Conservation (phyloP, 345 rosid genomes). For the Melaleuca alternifolia region DNA sequence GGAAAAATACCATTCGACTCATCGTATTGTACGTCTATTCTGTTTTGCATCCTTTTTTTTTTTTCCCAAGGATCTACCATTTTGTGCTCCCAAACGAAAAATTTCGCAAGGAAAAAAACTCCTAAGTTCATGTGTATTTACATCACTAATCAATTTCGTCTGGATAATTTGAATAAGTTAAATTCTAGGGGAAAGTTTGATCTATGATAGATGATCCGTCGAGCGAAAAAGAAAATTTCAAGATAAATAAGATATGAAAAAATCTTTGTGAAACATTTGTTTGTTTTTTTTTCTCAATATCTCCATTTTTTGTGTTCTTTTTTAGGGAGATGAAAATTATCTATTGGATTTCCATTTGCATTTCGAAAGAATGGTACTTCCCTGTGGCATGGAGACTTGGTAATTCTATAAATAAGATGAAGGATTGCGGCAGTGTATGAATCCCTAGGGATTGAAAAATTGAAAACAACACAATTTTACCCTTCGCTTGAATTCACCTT, state of each 20-base stretch:
- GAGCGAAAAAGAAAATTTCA: too few species aligned
- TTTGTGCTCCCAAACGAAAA: not conserved
- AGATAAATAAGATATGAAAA: too few species aligned
- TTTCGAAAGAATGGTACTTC: too few species aligned
- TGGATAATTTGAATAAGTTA: too few species aligned
- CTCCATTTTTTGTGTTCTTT: too few species aligned
- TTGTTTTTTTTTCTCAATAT: too few species aligned
- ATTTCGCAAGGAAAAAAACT: not conserved
- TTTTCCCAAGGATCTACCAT: not conserved
- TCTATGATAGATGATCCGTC: too few species aligned
- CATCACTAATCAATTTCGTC: too few species aligned
- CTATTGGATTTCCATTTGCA: too few species aligned
- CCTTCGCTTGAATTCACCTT: not conserved
- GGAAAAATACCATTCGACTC: not conserved
- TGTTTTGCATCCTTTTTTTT: not conserved
- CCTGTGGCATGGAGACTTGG: fast-evolving
- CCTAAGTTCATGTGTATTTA: not conserved
- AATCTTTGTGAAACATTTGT: too few species aligned
- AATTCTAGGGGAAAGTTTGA: too few species aligned
- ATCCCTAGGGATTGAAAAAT: fast-evolving
- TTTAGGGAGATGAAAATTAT: fast-evolving
- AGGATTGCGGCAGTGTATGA: fast-evolving
- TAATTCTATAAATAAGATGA: not conserved
- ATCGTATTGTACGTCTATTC: not conserved
- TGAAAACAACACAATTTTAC: too few species aligned